Base-by-base conservation (phyloP, 208 protist species). In the Cochliopodium minus region DNA sequence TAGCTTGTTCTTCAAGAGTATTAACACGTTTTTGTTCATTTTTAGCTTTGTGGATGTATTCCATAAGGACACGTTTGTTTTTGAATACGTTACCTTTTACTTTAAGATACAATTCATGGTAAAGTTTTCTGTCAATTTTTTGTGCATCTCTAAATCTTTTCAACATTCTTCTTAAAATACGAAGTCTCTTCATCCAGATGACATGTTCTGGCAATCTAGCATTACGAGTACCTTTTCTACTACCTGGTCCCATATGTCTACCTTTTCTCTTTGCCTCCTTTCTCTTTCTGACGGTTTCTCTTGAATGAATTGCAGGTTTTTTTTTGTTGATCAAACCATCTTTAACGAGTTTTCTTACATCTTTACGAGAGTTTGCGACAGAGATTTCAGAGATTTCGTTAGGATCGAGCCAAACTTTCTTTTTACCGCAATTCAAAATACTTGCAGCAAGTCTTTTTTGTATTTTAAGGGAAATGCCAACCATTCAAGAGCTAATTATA, bases 51-150 rank as follows among this genome's bases (percentile, higher is more conserved):
- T 88, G 77, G 77, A 97, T 96, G 84, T 93, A 76, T 79, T 97
- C 93, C 73, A 97, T 85, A 25, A 98, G 78, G 56, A 88, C 92
- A 67, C 91, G 87, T 82, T 97, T 97, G 87, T 97, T 97, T 78
- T 93, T 94, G 90, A 97, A 99, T 50, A 88, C 84, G 81, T 96
- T 97, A 92, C 94, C 94, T 82, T 98, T 97, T 40, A 74, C 66
- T 74, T 92, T 92, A 52, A 94, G 47, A 79, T 97, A 97, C 47
- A 96, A 75, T 53, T 91, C 75, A 72, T 89, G 89, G 85, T 97
- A 96, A 40, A 95, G 65, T 72, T 93, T 81, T 64, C 78, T 86
- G 76, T 96, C 87, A 70, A 97, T 95, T 83, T 98, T 98, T 66
- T 91, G 86, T 42, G 74, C 65, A 66, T 91, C 87, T 64, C 93